These are phyloP conservation scores for Salinomyces thailandicus DNA, from an alignment of 2,329 filamentous ascomycete species.

Conservation along the genomic window DNA sequence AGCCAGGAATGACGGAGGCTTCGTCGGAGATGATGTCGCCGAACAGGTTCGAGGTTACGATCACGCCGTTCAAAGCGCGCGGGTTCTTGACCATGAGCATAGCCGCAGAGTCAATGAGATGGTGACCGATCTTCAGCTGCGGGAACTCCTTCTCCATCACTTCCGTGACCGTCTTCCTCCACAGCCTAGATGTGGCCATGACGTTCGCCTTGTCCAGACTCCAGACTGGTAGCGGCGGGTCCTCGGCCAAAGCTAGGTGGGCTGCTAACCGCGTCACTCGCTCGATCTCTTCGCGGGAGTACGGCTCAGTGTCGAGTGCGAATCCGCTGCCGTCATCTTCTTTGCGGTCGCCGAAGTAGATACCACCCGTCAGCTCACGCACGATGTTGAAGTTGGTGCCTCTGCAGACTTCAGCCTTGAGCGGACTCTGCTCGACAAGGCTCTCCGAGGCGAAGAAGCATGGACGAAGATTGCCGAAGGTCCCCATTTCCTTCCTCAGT, in stretches of 20 bases:
- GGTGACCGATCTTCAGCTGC: constrained; percentile 70
- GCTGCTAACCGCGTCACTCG: constrained; percentile 74
- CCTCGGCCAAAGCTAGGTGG: constrained; percentile 64
- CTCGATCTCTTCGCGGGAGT: constrained; percentile 76
- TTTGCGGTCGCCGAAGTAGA: constrained; percentile 87
- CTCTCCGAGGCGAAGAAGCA: constrained; percentile 90
- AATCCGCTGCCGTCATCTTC: constrained; percentile 66
- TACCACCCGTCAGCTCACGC: constrained; percentile 81
- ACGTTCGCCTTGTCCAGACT: constrained; percentile 95
- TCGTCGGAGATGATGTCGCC: constrained; percentile 95
- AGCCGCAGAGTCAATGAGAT: constrained; percentile 91
- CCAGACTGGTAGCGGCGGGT: constrained; percentile 70
- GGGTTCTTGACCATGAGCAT: constrained; percentile 98
- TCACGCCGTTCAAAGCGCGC: constrained; percentile 72
- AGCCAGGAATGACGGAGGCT: constrained; percentile 86
- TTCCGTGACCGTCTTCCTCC: constrained; percentile 78
- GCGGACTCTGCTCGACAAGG: constrained; percentile 72
- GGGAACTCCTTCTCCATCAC: constrained; percentile 84
- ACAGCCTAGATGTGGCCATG: constrained; percentile 77
- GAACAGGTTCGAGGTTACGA: constrained; percentile 89
- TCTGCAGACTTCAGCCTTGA: constrained; percentile 74
- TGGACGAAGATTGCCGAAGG: constrained; percentile 89
- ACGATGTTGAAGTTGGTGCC: constrained; percentile 89
- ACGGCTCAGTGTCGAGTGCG: constrained; percentile 78
- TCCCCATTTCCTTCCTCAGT: constrained; percentile 85